Percentiles rank a stretch among this genome's conserved stretches.
These are phyloP conservation scores for Amanita fuliginea DNA, from an alignment of 768 basidiomycete genomes.

Conservation along the genomic window DNA sequence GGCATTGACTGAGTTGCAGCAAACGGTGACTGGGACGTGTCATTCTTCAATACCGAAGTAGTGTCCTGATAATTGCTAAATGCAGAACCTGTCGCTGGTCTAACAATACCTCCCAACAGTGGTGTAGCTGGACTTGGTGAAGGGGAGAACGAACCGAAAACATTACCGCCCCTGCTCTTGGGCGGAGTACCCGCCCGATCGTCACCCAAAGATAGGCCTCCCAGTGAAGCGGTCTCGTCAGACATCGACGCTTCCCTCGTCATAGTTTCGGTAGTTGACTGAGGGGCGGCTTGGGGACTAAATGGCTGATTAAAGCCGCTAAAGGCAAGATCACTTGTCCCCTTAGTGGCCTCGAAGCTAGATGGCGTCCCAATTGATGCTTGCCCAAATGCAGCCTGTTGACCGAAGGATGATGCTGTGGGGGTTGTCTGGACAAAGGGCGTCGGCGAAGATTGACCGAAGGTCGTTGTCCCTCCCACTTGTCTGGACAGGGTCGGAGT, in stretches of 20 bases:
- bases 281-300: constrained; percentile 9
- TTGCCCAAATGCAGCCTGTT: constrained; percentile 15
- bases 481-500: constrained; percentile 5
- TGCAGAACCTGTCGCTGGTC: constrained; percentile 16
- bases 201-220: constrained; percentile 23
- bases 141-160: constrained; percentile 26
- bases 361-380: constrained; percentile 17
- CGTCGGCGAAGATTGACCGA: constrained; percentile 20
- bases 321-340: constrained; percentile 11
- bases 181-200: constrained; percentile 17
- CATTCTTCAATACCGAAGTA: constrained; percentile 1
- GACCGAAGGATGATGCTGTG: constrained; percentile 4
- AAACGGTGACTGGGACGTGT: constrained; percentile 3
- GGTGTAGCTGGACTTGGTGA: constrained; percentile 14
- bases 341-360: constrained; percentile 7
- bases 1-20: background rate
- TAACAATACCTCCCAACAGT: constrained; percentile 19
- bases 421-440: constrained; percentile 12
- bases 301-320: constrained; percentile 10
- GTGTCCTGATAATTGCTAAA: constrained; percentile 2
- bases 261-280: constrained; percentile 18
- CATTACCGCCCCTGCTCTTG: constrained; percentile 13
- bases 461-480: constrained; percentile 13
- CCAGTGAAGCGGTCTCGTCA: constrained; percentile 27
- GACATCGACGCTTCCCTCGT: constrained; percentile 39